Conservation (phyloP, 495 filamentous ascomycete genomes). For the Aspergillus cristatus region DNA sequence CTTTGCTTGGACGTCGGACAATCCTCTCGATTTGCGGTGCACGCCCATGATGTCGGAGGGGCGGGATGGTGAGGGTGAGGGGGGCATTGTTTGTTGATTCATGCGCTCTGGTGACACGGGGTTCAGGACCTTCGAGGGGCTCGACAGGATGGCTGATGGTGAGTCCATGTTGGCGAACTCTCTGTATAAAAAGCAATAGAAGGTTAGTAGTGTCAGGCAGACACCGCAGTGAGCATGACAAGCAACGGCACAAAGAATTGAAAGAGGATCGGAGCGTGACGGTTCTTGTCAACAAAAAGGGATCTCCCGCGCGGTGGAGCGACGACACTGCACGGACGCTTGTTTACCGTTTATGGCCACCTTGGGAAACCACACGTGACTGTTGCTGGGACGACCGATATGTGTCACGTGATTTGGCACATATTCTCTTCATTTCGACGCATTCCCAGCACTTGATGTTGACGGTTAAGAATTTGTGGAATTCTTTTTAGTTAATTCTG, state of each 20-base stretch:
- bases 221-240: slow-evolving; percentile 16
- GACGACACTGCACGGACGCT: neutral
- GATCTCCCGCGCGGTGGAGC: slow-evolving; percentile 2
- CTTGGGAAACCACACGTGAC: slow-evolving; percentile 25
- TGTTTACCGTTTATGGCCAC: slow-evolving; percentile 25
- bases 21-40: slow-evolving; percentile 34
- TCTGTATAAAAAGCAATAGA: slow-evolving; percentile 7
- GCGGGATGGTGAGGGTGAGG: slow-evolving; percentile 44
- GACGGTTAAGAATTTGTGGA: too few species aligned
- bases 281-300: slow-evolving; percentile 15
- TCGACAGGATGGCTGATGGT: slow-evolving; percentile 33
- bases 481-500: too few species aligned
- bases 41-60: slow-evolving; percentile 33
- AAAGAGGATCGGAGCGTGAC: slow-evolving; percentile 5
- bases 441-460: too few species aligned
- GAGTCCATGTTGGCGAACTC: slow-evolving; percentile 28
- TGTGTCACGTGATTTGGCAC: neutral
- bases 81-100: slow-evolving; percentile 54
- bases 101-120: slow-evolving; percentile 72
- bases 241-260: slow-evolving; percentile 1
- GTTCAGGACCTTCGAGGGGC: slow-evolving; percentile 55
- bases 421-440: too few species aligned
- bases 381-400: slow-evolving; percentile 26
- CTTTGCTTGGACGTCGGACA: slow-evolving; percentile 76
- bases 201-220: slow-evolving; percentile 8